A percentile compares a stretch with the other conserved stretches of the same genome.
Conservation (phyloP, 2,329 filamentous ascomycete species). For the Epichloe hybrida region DNA sequence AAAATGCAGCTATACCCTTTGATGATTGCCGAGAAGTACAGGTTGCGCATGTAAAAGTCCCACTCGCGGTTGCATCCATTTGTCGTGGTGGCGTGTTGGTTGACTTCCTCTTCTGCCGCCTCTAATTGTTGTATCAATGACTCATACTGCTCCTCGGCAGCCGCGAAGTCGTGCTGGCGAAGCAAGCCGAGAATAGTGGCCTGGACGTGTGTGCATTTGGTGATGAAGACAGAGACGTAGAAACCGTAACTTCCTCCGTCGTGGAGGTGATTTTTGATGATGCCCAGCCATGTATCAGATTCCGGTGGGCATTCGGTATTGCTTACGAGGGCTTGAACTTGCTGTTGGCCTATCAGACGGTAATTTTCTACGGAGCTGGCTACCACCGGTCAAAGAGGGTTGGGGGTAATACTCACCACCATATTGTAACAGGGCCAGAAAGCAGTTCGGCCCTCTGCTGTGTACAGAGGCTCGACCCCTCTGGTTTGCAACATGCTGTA, state of each 20-base stretch:
- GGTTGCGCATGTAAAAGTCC: constrained; percentile 20
- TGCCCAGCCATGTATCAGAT: constrained; percentile 21
- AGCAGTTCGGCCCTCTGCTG: constrained; percentile 13
- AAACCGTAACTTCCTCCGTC: constrained; percentile 16
- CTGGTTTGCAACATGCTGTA: constrained; percentile 23
- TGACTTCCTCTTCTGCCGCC: constrained; percentile 13
- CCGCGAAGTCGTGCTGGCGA: constrained; percentile 13
- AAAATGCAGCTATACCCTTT: constrained; percentile 22
- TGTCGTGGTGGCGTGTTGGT: constrained; percentile 7
- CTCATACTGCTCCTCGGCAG: constrained; percentile 16
- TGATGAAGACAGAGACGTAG: constrained; percentile 16
- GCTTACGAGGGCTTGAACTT: constrained; percentile 22
- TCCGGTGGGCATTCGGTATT: constrained; percentile 22
- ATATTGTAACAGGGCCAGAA: constrained; percentile 27
- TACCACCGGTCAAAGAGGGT: too few relatives aligned
- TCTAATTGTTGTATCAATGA: constrained; percentile 13
- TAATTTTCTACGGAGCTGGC: too few relatives aligned
- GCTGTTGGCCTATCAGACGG: constrained; percentile 11
- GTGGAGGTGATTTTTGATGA: constrained; percentile 14
- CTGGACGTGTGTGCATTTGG: constrained; percentile 15
- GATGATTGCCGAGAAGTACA: constrained; percentile 20
- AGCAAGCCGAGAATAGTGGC: constrained; percentile 15
- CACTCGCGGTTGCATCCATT: constrained; percentile 5
- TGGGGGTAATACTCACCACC: constrained; percentile 17
- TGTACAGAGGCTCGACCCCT: constrained; percentile 17